These are phyloP conservation scores for Forsythia suspensa DNA, from an alignment of 257 asterid genomes.

Conservation along the genomic window DNA sequence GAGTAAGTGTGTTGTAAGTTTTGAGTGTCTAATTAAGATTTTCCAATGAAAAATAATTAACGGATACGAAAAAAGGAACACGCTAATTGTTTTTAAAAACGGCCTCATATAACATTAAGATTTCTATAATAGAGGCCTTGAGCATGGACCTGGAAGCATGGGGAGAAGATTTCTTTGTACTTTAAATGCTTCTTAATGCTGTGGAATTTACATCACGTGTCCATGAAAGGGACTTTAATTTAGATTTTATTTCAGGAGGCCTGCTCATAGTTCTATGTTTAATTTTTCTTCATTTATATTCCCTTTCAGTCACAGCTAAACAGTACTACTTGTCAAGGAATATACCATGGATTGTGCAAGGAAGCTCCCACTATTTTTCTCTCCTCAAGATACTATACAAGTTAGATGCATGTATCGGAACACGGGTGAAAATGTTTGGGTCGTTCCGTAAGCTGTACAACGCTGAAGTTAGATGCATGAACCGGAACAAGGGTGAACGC, in stretches of 20 bases:
- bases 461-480: neutral
- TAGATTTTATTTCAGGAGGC: neutral
- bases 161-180: neutral
- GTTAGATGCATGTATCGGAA: neutral
- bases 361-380: neutral
- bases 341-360: slow-evolving; percentile 5
- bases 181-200: neutral
- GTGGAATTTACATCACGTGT: neutral
- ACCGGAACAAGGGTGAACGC: neutral
- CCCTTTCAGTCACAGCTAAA: slow-evolving; percentile 10
- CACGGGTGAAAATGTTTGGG: neutral
- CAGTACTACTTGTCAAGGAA: neutral
- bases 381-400: neutral
- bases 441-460: neutral
- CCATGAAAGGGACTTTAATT: neutral
- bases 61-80: no score
- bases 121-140: no score
- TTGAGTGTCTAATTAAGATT: no score
- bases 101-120: no score
- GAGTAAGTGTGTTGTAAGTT: no score
- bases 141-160: neutral
- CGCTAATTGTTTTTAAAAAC: no score
- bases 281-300: slow-evolving; percentile 1
- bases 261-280: neutral
- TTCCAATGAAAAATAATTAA: no score